phyloP scores from a whole-genome alignment of 2,329 filamentous ascomycete species.

The Neofusicoccum parvum region DNA sequence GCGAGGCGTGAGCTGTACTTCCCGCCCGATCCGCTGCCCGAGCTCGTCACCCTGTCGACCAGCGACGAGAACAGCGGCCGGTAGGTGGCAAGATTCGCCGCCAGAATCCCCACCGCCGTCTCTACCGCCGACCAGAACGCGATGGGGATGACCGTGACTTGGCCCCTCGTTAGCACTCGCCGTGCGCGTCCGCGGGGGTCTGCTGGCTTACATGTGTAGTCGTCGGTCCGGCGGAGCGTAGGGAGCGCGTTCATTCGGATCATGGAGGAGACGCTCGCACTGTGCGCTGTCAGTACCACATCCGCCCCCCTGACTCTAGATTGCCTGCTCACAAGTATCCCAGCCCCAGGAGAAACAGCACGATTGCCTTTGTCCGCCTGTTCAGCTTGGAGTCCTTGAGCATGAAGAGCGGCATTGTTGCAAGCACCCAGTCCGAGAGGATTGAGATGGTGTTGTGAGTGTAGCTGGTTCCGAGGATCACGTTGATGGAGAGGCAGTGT shows the following conservation, averaged over 20 bases:
- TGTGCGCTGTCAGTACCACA: neutral
- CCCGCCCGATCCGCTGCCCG: neutral
- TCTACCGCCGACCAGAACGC: slow-evolving; percentile 6
- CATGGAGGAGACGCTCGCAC: neutral
- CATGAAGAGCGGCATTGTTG: slow-evolving; percentile 5
- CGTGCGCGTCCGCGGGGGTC: neutral
- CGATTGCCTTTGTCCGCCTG: neutral
- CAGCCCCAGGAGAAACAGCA: slow-evolving; percentile 1
- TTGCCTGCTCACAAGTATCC: slow-evolving; percentile 1
- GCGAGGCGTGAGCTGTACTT: neutral
- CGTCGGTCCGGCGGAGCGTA: neutral
- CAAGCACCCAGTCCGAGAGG: slow-evolving; percentile 9
- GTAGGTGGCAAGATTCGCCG: slow-evolving; percentile 6
- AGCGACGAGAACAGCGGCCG: slow-evolving; percentile 2
- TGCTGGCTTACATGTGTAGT: neutral
- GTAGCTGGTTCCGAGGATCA: slow-evolving; percentile 7
- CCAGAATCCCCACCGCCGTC: slow-evolving; percentile 1
- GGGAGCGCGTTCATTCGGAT: slow-evolving; percentile 9
- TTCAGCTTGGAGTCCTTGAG: slow-evolving; percentile 10
- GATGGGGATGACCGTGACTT: neutral
- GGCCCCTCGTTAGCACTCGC: neutral
- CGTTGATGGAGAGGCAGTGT: neutral
- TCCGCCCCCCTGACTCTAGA: neutral
- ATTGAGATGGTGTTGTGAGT: slow-evolving; percentile 13
- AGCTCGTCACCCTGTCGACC: neutral